Evolutionary conservation across 108 stramenopile genomes (phyloP), one percentile per base, ranked within the genome.

Genomic region (Epipyxis sp.): DNA sequence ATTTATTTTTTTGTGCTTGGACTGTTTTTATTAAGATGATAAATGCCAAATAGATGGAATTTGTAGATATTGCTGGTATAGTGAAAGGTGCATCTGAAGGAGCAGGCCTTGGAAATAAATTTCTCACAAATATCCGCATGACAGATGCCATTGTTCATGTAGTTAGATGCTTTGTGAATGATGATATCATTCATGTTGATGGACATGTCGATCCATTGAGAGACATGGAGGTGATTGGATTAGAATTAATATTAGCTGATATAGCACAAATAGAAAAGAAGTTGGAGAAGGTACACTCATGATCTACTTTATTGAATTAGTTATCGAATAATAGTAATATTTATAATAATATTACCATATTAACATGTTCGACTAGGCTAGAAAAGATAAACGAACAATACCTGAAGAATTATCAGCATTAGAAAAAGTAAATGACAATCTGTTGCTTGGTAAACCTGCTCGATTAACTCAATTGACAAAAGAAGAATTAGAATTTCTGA

Each of bases 71-170:
- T 59, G 98, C 98, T 0, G 98, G 98, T 13, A 88, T 99, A 0
- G 96, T 99, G 41, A 98, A 98, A 85, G 98, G 98, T 40, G 98
- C 98, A 30, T 89, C 88, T 61, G 86, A 90, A 77, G 97, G 99
- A 41, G 96, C 97, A 85, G 98, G 98, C 37, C 81, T 99, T 1
- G 98, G 98, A n/a, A 99, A 99, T 85, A 89, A 98, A 79, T 99
- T 99, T 85, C 85, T 99, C 39, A 93, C 94, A 0, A 93, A 95
- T 62, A 97, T 99, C 85, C 92, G 98, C 76, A 92, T 92, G 80
- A 90, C 89, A 74, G 91, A 92, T 65, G 91, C 79, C 79, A 89
- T 91, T 59, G 88, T 88, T 20, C 92, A 93, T 77, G 91, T 92
- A 1, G 95, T 90, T 1, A 89, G 98, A 43, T 99, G 98, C 88